phyloP scores from a whole-genome alignment of 2,329 filamentous ascomycete genomes.

The Diaporthe vaccinii region DNA sequence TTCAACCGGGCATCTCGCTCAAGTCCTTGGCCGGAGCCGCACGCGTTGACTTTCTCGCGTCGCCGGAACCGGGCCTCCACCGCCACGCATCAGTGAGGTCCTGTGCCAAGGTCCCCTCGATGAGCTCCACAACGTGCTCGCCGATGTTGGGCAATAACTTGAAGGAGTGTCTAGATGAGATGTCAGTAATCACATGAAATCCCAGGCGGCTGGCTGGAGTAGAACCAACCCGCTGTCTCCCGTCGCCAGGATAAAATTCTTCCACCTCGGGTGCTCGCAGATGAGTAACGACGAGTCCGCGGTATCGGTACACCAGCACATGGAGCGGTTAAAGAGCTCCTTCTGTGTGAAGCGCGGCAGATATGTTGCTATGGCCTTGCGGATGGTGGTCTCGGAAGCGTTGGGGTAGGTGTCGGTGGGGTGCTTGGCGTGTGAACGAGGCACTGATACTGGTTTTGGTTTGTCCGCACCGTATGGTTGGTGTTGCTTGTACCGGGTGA shows the following conservation, averaged over 20 bases:
- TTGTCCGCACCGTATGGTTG: slow-evolving; percentile 50
- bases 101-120: slow-evolving; percentile 55
- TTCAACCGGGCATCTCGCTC: slow-evolving; percentile 61
- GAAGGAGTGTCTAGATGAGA: slow-evolving; percentile 55
- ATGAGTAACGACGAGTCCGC: slow-evolving; percentile 51
- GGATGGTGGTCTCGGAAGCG: slow-evolving; percentile 49
- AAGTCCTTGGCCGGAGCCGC: slow-evolving; percentile 58
- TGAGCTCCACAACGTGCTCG: slow-evolving; percentile 60
- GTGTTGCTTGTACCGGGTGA: slow-evolving; percentile 52
- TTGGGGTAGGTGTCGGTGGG: slow-evolving; percentile 54
- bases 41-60: slow-evolving; percentile 57
- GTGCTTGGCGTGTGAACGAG: slow-evolving; percentile 53
- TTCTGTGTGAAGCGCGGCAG: slow-evolving; percentile 49
- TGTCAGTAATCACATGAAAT: slow-evolving; percentile 17
- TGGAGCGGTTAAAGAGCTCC: slow-evolving; percentile 49
- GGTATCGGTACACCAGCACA: slow-evolving; percentile 54
- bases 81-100: slow-evolving; percentile 57
- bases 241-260: slow-evolving; percentile 60
- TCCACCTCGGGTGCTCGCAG: slow-evolving; percentile 56
- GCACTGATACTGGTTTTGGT: slow-evolving; percentile 50
- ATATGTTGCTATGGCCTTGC: slow-evolving; percentile 48
- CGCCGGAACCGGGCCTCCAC: slow-evolving; percentile 59
- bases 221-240: slow-evolving; percentile 59
- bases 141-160: slow-evolving; percentile 61
- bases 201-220: background rate